Percentiles rank a stretch among this genome's conserved stretches.
phyloP scores from a whole-genome alignment of 2,329 filamentous ascomycete species.

The Ascochyta rabiei region DNA sequence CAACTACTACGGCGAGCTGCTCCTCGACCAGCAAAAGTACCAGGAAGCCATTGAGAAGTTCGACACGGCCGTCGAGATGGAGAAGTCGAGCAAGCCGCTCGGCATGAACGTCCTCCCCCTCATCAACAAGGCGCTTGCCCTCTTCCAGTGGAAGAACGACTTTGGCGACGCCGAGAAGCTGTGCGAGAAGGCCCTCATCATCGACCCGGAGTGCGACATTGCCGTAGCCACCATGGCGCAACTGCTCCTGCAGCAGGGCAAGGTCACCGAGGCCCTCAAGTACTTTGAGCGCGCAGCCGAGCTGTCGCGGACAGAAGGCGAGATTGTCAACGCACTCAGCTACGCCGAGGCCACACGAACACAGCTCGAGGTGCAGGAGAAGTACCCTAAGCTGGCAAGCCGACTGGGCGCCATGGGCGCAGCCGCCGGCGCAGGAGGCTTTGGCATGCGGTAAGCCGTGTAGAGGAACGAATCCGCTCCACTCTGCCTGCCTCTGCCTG shows the following conservation, averaged over 20 bases:
- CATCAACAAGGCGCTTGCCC: constrained; percentile 96
- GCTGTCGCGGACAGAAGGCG: constrained; percentile 89
- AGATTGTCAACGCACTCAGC: constrained; percentile 94
- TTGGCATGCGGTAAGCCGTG: constrained; percentile 40
- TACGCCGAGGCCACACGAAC: constrained; percentile 97
- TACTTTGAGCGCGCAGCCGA: constrained; percentile 98
- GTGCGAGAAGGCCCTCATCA: constrained; percentile 95
- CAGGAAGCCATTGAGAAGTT: constrained; percentile 97
- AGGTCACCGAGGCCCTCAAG: constrained; percentile 90
- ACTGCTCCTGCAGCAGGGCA: constrained; percentile 94
- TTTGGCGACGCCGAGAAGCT: constrained; percentile 93
- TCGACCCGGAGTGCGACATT: constrained; percentile 98
- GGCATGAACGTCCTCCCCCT: constrained; percentile 97
- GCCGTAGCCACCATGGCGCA: constrained; percentile 99
- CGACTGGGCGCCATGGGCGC: constrained; percentile 55
- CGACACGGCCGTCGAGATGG: constrained; percentile 97
- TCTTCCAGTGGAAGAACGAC: constrained; percentile 99
- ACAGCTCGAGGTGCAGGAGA: constrained; percentile 75
- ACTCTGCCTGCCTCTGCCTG: neutral
- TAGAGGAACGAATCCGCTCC: neutral
- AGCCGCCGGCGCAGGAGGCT: constrained; percentile 35
- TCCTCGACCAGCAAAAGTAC: constrained; percentile 96
- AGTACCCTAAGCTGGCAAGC: constrained; percentile 58
- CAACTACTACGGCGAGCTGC: constrained; percentile 98
- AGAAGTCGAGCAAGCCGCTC: constrained; percentile 90